Evolutionary conservation across 164 flowering plant genomes (phyloP), one percentile per base, ranked within the genome.

Genomic region (Umbilicus rupestris): DNA sequence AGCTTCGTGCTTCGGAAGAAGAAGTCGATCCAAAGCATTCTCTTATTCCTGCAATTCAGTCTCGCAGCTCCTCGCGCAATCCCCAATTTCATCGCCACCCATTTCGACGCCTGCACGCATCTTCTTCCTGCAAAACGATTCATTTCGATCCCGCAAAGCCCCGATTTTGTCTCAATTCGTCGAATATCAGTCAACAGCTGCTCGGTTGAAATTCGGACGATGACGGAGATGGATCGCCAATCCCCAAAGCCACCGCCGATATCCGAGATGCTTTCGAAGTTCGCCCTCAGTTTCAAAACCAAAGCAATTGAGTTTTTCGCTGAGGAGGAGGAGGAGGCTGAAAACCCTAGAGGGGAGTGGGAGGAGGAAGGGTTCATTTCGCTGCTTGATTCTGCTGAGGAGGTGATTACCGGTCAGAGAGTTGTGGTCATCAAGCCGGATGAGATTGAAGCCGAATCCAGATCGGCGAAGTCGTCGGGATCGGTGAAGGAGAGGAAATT

Each of bases 301-400:
- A 91, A 89, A 70, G 90, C 99, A 69, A 76, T 84, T 72, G 97
- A 92, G 46, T 84, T 95, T 81, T 91, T 95, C 75, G 84, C 97
- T 60, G 96, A 89, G 16, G 92, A 86, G 0, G 87, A 80, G 8
- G 75, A 72, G 12, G 70, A 35, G 63, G 57, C 67, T 71, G 29
- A 59, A 64, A 68, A 52, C 73, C 69, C 70, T 69, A 65, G 45
- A 65, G 33, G 29, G 35, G 70, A 15, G 35, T 46, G 15, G 33
- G 74, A 77, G 1, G 79, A 74, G 39, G 55, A 74, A 70, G 81
- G 77, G 44, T 74, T 77, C 11, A 70, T 82, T 59, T 22, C 87
- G 44, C 82, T 89, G 62, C 81, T 88, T 31, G 97, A 87, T 75
- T 85, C 92, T 31, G 73, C 85, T 39, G 91, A 91, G 57, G 96